Evolutionary conservation across 169 alveolate species (phyloP), one percentile per base, ranked within the genome.

Genomic region (Plasmodium sp.): DNA sequence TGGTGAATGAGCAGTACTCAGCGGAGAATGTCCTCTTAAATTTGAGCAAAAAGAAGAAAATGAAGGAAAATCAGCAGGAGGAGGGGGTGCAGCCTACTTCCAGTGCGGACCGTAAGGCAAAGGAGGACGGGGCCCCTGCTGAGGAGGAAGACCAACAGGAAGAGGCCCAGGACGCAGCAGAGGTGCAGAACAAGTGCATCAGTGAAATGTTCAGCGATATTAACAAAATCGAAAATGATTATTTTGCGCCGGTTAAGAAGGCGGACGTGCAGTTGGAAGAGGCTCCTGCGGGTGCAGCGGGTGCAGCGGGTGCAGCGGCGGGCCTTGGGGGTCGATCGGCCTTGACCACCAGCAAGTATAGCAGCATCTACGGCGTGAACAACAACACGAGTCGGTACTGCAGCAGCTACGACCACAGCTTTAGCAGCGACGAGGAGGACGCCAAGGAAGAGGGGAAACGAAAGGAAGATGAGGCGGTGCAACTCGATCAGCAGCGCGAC

Each of bases 1-100:
- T 82, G 14, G 92, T 85, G 6, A 48, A 94, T 41, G 94, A 79
- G 22, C 94, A 95, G 18, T 86, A 95, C 31, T 96, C 95, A 71
- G 12, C 92, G 18, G 96, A 95, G 31, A 51, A 56, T 71, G 83
- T 39, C 39, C 84, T 92, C 43, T 92, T 96, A 95, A 93, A 96
- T 43, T 86, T 94, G 39, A 83, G 93, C 79, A 94, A 92, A 31
- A 48, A 75, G 41, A 93, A 96, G 45, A 93, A 95, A 39, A 90
- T 90, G n/a, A 67, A 67, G 39, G 39, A 67, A 67, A 67, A 67
- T 33, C 18, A 48, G 31, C 73, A 93, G 58, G 84, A 88, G 27
- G 75, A 92, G 67, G 81, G 18, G 95, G 79, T 84, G 54, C 27
- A 22, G 27, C 16, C 48, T 90, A 74, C 41, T 85, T 75, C 72